These are phyloP conservation scores for Hippophae rhamnoides DNA, from an alignment of 306 rosid genomes.

Conservation along the genomic window DNA sequence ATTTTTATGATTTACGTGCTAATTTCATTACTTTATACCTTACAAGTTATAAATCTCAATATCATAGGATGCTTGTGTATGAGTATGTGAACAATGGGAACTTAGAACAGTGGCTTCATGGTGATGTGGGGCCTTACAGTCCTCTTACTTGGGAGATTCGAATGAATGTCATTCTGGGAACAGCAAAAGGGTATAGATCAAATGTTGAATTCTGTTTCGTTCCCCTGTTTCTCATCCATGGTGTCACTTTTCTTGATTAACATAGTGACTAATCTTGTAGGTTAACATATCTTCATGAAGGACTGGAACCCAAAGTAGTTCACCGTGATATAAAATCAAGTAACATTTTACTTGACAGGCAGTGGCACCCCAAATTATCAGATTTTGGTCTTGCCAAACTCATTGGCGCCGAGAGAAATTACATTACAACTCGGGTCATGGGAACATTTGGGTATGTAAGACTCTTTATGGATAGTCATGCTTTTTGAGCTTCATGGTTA, in stretches of 20 bases:
- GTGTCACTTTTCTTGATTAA: background rate
- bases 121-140: conserved; percentile 73
- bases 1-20: background rate
- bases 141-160: conserved; percentile 83
- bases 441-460: conserved; percentile 79
- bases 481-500: background rate
- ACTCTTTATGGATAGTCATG: background rate
- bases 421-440: conserved; percentile 87
- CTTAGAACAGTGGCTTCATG: conserved; percentile 87
- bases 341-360: conserved; percentile 78
- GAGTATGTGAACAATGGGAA: conserved; percentile 82
- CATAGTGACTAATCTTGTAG: conserved; percentile 26
- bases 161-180: conserved; percentile 69
- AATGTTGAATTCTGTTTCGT: background rate
- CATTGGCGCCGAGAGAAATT: conserved; percentile 65
- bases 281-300: conserved; percentile 77
- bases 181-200: conserved; percentile 63
- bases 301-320: conserved; percentile 89
- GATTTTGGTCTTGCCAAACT: conserved; percentile 94
- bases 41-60: background rate
- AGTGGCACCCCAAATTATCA: conserved; percentile 84
- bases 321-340: conserved; percentile 88
- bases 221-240: conserved; percentile 3
- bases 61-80: conserved; percentile 74
- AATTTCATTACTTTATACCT: background rate